Evolutionary conservation across 73 alveolate species (phyloP).

Genomic region (Breviolum minutum): DNA sequence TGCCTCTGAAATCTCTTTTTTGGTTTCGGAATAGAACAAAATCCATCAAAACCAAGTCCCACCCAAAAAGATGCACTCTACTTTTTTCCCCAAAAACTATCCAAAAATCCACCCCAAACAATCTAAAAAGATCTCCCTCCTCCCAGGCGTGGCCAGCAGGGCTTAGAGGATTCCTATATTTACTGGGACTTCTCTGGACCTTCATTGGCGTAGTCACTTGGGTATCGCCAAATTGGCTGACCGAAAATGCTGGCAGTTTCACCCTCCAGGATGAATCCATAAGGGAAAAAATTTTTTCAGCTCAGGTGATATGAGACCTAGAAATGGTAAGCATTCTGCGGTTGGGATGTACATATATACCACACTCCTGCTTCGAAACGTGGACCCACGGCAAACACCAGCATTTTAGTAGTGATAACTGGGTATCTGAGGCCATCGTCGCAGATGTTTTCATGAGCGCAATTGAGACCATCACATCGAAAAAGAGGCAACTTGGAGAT

Average conservation of each 20-base stretch:
- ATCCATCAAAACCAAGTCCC: not conserved
- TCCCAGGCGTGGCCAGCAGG: constrained; percentile 25
- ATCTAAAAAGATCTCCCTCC: not conserved
- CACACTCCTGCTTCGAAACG: not conserved
- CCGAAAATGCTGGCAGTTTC: too few relatives aligned
- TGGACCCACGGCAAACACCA: not conserved
- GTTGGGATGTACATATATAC: too few relatives aligned
- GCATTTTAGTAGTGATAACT: not conserved
- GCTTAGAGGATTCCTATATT: constrained; percentile 46
- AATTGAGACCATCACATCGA: constrained; percentile 74
- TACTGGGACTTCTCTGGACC: constrained; percentile 65
- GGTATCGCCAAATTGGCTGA: too few relatives aligned
- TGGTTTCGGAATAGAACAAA: not conserved
- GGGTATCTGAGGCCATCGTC: constrained; percentile 38
- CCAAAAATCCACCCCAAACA: not conserved
- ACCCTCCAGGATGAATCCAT: too few relatives aligned
- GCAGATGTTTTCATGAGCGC: constrained; percentile 72
- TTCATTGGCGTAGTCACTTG: constrained; percentile 65
- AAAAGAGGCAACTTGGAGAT: constrained; percentile 9
- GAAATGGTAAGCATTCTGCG: too few relatives aligned
- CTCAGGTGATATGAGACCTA: too few relatives aligned
- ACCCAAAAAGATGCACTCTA: not conserved
- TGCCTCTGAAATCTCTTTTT: too few relatives aligned
- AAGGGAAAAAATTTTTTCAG: too few relatives aligned
- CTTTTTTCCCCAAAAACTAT: too few relatives aligned